These are phyloP conservation scores for Sherardia arvensis DNA, from an alignment of 257 asterid genomes.

Conservation along the genomic window DNA sequence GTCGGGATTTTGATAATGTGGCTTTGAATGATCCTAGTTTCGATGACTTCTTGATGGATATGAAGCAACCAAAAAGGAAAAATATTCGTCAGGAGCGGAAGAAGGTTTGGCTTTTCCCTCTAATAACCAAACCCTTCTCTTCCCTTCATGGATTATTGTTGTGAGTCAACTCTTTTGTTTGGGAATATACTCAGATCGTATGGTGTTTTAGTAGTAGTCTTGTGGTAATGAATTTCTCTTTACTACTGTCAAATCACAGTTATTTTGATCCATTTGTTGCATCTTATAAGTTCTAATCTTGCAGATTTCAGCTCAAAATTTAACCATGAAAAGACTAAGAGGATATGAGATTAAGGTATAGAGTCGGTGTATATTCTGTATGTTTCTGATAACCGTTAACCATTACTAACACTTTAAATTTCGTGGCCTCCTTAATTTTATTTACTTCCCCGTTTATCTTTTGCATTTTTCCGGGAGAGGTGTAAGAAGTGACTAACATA, in stretches of 20 bases:
- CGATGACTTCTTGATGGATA: slow-evolving; percentile 94
- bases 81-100: slow-evolving; percentile 98
- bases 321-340: slow-evolving; percentile 86
- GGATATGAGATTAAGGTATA: slow-evolving; percentile 90
- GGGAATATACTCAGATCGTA: neutral
- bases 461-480: neutral
- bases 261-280: neutral
- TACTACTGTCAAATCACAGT: neutral
- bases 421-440: neutral
- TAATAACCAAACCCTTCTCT: neutral
- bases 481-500: neutral
- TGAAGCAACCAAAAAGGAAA: slow-evolving; percentile 95
- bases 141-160: neutral
- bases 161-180: neutral
- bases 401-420: neutral
- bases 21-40: slow-evolving; percentile 39
- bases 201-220: neutral
- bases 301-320: slow-evolving; percentile 79
- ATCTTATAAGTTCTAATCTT: slow-evolving; percentile 13
- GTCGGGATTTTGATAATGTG: slow-evolving; percentile 7
- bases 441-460: neutral
- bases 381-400: neutral
- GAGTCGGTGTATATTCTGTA: slow-evolving; percentile 8
- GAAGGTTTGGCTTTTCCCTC: slow-evolving; percentile 42
- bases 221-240: neutral